These are phyloP conservation scores for Heliophila coronopifolia DNA, from an alignment of 441 rosid species.

Conservation along the genomic window DNA sequence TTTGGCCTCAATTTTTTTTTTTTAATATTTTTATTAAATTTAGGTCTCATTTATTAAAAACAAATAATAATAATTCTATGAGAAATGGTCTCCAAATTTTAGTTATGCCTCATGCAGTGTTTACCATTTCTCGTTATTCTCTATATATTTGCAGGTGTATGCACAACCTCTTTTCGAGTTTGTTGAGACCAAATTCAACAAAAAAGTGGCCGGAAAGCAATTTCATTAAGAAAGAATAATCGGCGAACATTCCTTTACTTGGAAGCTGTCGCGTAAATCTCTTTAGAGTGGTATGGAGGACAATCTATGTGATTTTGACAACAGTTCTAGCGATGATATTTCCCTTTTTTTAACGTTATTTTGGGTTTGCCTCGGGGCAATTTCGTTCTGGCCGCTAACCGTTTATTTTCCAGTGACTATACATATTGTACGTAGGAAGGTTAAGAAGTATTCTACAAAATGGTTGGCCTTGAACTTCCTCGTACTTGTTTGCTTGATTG, in stretches of 20 bases:
- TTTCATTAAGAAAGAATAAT: slow-evolving; percentile 38
- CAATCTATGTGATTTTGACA: slow-evolving; percentile 38
- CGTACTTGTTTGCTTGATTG: slow-evolving; percentile 33
- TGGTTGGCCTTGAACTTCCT: slow-evolving; percentile 41
- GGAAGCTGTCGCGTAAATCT: slow-evolving; percentile 39
- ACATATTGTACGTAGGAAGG: slow-evolving; percentile 37
- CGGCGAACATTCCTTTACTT: slow-evolving; percentile 22
- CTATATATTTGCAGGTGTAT: slow-evolving; percentile 41
- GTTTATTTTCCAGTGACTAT: slow-evolving; percentile 54
- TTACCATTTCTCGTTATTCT: too few species aligned
- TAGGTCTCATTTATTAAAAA: too few species aligned
- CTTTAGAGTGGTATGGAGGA: slow-evolving; percentile 57
- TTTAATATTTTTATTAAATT: too few species aligned
- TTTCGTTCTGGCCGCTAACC: slow-evolving; percentile 52
- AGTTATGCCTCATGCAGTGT: too few species aligned
- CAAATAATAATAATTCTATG: too few species aligned
- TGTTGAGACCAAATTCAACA: slow-evolving; percentile 38
- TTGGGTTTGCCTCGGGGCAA: slow-evolving; percentile 53
- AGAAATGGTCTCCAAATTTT: too few species aligned
- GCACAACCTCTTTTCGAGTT: slow-evolving; percentile 47
- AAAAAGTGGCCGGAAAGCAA: slow-evolving; percentile 40
- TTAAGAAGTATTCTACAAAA: slow-evolving; percentile 30
- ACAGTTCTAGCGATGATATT: slow-evolving; percentile 44
- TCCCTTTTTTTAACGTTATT: slow-evolving; percentile 62
- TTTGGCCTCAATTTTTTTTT: too few species aligned